Base-by-base conservation (phyloP, 2,329 filamentous ascomycete genomes). In the Hypocrella siamensis region DNA sequence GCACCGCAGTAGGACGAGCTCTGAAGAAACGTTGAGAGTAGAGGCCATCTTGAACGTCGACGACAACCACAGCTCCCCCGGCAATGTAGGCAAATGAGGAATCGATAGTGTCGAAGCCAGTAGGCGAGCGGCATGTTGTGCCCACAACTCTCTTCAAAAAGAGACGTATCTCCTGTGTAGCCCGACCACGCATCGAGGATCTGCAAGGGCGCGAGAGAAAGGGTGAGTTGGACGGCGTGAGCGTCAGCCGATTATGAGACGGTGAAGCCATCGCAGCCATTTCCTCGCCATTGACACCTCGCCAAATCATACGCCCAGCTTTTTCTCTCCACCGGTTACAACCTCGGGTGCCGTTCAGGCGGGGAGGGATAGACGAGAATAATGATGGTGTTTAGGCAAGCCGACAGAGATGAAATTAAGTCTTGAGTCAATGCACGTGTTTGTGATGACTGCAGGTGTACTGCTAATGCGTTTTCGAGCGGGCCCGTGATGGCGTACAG, bases 61-160 rank as follows among this genome's bases (percentile, higher is more conserved):
- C 83, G 14, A 96, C 72, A 1, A 98, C 83, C n/a, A 84, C 88
- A 27, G 88, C 84, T 8, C 85, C 90, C 34, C 90, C 90, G 7
- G 90, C 88, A 40, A 85, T 86, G 52, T 93, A 90, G 34, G 85
- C 85, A 54, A 96, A 93, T 31, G 69, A 77, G 10, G 76, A 71
- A 26, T 78, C 63, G 37, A 88, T 74, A 40, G 72, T 76, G 50
- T 92, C 85, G 54, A 98, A 93, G 39, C 82, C 84, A 49, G 80
- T 86, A 26, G 84, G 78, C 4, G 80, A 81, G 42, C 65, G 72
- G 40, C 84, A 88, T 6, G 88, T 96, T 17, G 86, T 93, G 29
- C 90, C 90, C 46, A 96, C 80, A 35, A 96, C 84, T 40, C 83
- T 75, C 52, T 77, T 78, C 38, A 94, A 63, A 25, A 78, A 78